These are phyloP conservation scores for Durio zibethinus DNA, from an alignment of 345 rosid genomes.

Conservation along the genomic window DNA sequence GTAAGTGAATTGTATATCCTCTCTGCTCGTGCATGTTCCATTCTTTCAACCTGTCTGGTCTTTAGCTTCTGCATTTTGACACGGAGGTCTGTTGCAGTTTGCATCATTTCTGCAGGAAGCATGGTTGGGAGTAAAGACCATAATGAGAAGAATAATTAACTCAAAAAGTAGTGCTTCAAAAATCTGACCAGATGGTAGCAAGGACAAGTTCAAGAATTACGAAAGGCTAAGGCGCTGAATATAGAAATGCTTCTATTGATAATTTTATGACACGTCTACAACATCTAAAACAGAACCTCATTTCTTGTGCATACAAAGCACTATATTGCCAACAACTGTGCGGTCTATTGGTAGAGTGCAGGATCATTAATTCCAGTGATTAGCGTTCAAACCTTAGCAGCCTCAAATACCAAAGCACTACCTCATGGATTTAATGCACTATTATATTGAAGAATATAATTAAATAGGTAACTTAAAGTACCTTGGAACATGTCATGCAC, in stretches of 20 bases:
- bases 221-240: not conserved
- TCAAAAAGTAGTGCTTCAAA: not conserved
- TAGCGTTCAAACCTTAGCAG: not conserved
- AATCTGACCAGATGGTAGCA: not conserved
- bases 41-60: constrained; percentile 29
- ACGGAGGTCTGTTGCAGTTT: constrained; percentile 55
- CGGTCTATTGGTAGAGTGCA: not conserved
- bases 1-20: constrained; percentile 31
- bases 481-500: constrained; percentile 56
- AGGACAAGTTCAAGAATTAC: not conserved
- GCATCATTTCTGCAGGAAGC: constrained; percentile 54
- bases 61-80: constrained; percentile 40
- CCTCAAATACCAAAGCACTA: not conserved
- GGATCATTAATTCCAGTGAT: not conserved
- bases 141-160: constrained; percentile 1
- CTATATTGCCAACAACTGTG: not conserved
- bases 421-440: not conserved
- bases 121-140: not conserved
- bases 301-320: not conserved
- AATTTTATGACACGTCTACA: not conserved
- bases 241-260: not conserved
- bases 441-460: not conserved
- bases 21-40: constrained; percentile 26
- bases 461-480: constrained; percentile 21
- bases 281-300: not conserved